Percentiles rank a stretch among this genome's conserved stretches.
These are phyloP conservation scores for Lecanosticta acicola DNA, from an alignment of 2,329 filamentous ascomycete species.

Conservation along the genomic window DNA sequence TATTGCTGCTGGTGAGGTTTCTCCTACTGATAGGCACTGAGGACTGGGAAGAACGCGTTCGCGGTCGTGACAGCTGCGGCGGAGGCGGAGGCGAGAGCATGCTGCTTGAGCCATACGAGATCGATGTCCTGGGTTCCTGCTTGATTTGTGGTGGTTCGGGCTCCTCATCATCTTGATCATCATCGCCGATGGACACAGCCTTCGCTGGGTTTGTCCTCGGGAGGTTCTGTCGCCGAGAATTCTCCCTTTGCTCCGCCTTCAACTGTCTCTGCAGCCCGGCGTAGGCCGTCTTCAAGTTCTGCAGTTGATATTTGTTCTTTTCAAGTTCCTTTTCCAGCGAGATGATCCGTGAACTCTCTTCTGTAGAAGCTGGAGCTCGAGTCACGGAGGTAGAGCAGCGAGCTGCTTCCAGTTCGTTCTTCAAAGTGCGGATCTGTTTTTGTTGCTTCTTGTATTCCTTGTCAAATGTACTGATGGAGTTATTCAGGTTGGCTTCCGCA, in stretches of 20 bases:
- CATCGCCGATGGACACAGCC: constrained; percentile 12
- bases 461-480: constrained; percentile 3
- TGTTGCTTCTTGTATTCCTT: neutral
- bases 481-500: constrained; percentile 12
- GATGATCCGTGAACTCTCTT: neutral
- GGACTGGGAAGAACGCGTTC: neutral
- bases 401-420: neutral
- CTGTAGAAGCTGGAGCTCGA: too few relatives aligned
- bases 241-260: constrained; percentile 15
- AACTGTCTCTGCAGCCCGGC: constrained; percentile 16
- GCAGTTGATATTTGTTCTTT: constrained; percentile 10
- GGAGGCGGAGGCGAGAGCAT: neutral
- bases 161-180: constrained; percentile 16
- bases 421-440: neutral
- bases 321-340: constrained; percentile 7
- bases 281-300: constrained; percentile 6
- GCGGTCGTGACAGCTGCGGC: neutral
- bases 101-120: too few relatives aligned
- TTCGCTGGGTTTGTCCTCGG: constrained; percentile 8
- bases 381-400: too few relatives aligned
- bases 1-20: neutral
- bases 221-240: constrained; percentile 3
- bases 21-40: neutral
- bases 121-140: neutral
- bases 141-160: neutral